Evolutionary conservation across 352 stramenopile species (phyloP).

Genomic region (Phytophthora pluvialis): DNA sequence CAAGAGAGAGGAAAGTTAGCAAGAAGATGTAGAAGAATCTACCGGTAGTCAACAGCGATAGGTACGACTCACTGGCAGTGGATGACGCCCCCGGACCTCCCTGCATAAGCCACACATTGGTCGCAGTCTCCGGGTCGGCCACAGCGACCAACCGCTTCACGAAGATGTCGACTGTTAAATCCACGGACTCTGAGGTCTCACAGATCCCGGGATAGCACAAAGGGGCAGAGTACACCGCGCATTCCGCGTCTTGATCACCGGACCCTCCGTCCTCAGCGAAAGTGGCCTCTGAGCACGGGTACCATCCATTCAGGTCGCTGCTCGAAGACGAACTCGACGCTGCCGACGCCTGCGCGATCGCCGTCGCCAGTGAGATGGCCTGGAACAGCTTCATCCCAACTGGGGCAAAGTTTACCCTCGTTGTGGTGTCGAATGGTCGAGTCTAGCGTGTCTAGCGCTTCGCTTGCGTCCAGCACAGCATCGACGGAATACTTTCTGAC

Average conservation of each 20-base stretch:
- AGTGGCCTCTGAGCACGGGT: slow-evolving; percentile 35
- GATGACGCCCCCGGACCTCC: slow-evolving; percentile 47
- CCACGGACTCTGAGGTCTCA: slow-evolving; percentile 1
- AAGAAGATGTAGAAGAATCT: no score
- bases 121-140: slow-evolving; percentile 17
- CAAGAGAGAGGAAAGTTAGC: no score
- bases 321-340: slow-evolving; percentile 12
- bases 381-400: slow-evolving; percentile 12
- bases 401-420: neutral
- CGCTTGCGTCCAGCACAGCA: slow-evolving; percentile 3
- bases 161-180: slow-evolving; percentile 45
- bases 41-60: no score
- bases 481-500: slow-evolving; percentile 13
- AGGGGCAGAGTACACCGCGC: slow-evolving; percentile 40
- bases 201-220: slow-evolving; percentile 47
- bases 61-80: slow-evolving; percentile 37
- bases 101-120: slow-evolving; percentile 57
- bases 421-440: neutral
- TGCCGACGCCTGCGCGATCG: neutral
- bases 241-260: slow-evolving; percentile 30
- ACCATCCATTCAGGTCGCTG: slow-evolving; percentile 40
- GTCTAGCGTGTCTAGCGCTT: neutral
- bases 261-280: slow-evolving; percentile 32
- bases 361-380: slow-evolving; percentile 1
- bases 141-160: slow-evolving; percentile 46